Evolutionary conservation across 2,329 filamentous ascomycete species (phyloP), one percentile per base, ranked within the genome.

Genomic region (Rugonectria rugulosa): DNA sequence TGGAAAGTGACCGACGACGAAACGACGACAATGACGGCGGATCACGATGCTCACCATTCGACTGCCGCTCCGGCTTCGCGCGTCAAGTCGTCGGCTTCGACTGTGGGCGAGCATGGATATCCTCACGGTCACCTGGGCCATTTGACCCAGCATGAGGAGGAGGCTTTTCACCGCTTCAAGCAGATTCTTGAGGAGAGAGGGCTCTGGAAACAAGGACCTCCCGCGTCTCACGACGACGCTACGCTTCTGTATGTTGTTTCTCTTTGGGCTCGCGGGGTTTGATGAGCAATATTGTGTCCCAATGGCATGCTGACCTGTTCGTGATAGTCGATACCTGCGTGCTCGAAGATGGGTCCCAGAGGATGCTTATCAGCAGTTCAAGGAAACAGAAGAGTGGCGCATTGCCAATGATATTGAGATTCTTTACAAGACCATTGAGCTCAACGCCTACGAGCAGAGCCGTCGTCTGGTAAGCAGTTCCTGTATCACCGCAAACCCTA

Each of bases 351-450:
- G 94, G 80, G 78, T 88, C 23, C 83, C 91, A 9, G 76, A 86
- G 63, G 92, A 94, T 63, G 93, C 93, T 11, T 88, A 88, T 71
- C 82, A 78, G 56, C 93, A 97, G 76, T 96, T 97, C 77, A 87
- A 88, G 68, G 90, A 92, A 50, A 97, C 92, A 1, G 92, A 96
- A 74, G 85, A 90, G 55, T 97, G 93, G 91, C 87, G 93, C 57
- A 84, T 84, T 64, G 86, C 90, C 59, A 94, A 94, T 72, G 81
- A 90, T 63, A 83, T 97, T 43, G 85, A 92, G 59, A 79, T 85
- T 38, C 80, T 97, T 31, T 97, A 97, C 76, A 85, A 90, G 70
- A 93, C 90, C 26, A 96, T 97, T 68, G 91, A 96, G 56, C 76
- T 93, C 19, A 85, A 91, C 3, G 88, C 92, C 52, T 97, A 93